phyloP scores from a whole-genome alignment of 345 rosid genomes.

The Cardamine chenopodiifolia region DNA sequence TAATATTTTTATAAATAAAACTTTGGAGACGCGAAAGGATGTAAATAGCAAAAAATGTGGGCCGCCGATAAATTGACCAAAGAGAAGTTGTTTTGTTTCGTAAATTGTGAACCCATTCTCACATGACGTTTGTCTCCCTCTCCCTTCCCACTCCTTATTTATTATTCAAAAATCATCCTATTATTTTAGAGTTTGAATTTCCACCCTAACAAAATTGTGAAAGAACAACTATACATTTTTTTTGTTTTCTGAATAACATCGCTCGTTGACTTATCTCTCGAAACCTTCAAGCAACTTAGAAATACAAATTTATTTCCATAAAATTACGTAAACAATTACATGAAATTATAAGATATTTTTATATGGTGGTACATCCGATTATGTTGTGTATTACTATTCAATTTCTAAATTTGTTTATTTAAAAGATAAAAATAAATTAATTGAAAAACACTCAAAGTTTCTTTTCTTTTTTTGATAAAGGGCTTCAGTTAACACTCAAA shows the following conservation, averaged over 20 bases:
- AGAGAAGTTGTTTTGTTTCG: slow-evolving; percentile 19
- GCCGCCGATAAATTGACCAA: slow-evolving; percentile 38
- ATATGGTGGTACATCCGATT: neutral
- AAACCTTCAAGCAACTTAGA: neutral
- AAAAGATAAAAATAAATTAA: no score
- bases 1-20: neutral
- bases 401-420: no score
- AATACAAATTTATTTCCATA: neutral
- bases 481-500: no score
- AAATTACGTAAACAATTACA: neutral
- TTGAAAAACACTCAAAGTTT: no score
- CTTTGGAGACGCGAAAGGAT: neutral
- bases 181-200: neutral
- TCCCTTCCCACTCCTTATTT: neutral
- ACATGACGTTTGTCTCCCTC: slow-evolving; percentile 33
- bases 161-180: neutral
- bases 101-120: slow-evolving; percentile 11
- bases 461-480: no score
- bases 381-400: no score
- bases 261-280: neutral
- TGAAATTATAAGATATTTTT: neutral
- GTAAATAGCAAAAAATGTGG: slow-evolving; percentile 5
- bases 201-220: neutral
- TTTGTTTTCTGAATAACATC: neutral
- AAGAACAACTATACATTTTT: neutral